Evolutionary conservation across 441 rosid genomes (phyloP), one percentile per base, ranked within the genome.

Genomic region (Pelargonium fulgidum): DNA sequence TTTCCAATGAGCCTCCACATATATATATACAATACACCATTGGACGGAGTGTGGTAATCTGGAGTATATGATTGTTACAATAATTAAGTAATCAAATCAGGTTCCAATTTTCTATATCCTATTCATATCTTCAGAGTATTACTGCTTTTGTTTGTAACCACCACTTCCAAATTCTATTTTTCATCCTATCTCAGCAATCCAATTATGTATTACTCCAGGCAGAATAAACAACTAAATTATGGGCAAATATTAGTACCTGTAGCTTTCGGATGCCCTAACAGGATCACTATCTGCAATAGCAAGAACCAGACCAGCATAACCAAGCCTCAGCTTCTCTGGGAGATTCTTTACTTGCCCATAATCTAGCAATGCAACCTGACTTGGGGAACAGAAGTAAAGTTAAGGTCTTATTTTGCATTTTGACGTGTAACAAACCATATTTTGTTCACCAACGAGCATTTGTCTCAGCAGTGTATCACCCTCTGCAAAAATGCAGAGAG

Each of bases 301-400:
- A 76, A 94, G 82, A 76, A 91, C 83, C 80, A 94, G 82, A 78
- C 84, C 86, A 41, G 97, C 99, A 81, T 85, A 90, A 68, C 91
- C 94, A 77, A 90, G 91, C 84, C 94, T 84, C 80, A 91, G 77
- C 33, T 82, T 78, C 41, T 92, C 83, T 52, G 91, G 50, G 89
- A 56, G 96, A 85, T 94, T 97, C 85, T 94, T 94, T 81, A 89
- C 99, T 85, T 91, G 99, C 65, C 97, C 97, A 76, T 90, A 94
- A 80, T 94, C 97, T 67, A 94, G 80, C 82, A 94, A 79, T 19
- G 91, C 96, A 78, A 94, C 99, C 99, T 94, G 79, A 66, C 63
- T 70, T 81, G 8, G 71, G 33, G 48, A 56, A 56, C 62, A 56
- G 24, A 56, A 56, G 62, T 56, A 56, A 56, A 20, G 16, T 56